Percentiles rank a stretch among this genome's conserved stretches.
phyloP scores from a whole-genome alignment of 495 filamentous ascomycete genomes.

The Neurospora sp. region DNA sequence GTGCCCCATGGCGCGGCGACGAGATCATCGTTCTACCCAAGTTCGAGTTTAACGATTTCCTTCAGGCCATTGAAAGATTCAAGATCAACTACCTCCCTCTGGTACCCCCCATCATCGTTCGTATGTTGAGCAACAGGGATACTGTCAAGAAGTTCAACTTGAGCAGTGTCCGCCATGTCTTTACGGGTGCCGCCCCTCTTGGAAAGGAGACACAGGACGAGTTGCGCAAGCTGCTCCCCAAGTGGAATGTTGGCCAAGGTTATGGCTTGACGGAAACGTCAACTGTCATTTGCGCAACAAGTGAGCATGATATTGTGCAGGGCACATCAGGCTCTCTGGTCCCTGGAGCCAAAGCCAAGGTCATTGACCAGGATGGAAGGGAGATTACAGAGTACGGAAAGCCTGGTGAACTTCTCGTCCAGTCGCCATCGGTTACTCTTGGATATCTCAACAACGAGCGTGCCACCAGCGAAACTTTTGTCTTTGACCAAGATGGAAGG shows the following conservation, averaged over 20 bases:
- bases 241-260: slow-evolving; percentile 61
- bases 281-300: slow-evolving; percentile 61
- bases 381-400: slow-evolving; percentile 69
- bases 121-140: slow-evolving; percentile 58
- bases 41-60: slow-evolving; percentile 60
- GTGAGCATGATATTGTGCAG: slow-evolving; percentile 55
- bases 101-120: slow-evolving; percentile 79
- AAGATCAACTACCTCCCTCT: slow-evolving; percentile 62
- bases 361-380: slow-evolving; percentile 61
- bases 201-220: slow-evolving; percentile 68
- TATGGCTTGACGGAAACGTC: slow-evolving; percentile 81
- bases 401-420: slow-evolving; percentile 70
- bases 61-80: slow-evolving; percentile 60
- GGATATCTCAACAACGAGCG: slow-evolving; percentile 82
- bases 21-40: slow-evolving; percentile 72
- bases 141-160: slow-evolving; percentile 62
- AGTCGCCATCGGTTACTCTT: slow-evolving; percentile 64
- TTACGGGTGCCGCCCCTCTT: slow-evolving; percentile 76
- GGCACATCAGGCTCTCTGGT: slow-evolving; percentile 67
- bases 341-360: slow-evolving; percentile 55
- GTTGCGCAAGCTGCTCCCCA: slow-evolving; percentile 53
- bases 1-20: slow-evolving; percentile 63
- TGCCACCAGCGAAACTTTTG: slow-evolving; percentile 70
- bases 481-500: slow-evolving; percentile 55
- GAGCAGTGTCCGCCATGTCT: slow-evolving; percentile 54